Conservation (phyloP, 345 rosid species). For the Gossypium herbaceum region DNA sequence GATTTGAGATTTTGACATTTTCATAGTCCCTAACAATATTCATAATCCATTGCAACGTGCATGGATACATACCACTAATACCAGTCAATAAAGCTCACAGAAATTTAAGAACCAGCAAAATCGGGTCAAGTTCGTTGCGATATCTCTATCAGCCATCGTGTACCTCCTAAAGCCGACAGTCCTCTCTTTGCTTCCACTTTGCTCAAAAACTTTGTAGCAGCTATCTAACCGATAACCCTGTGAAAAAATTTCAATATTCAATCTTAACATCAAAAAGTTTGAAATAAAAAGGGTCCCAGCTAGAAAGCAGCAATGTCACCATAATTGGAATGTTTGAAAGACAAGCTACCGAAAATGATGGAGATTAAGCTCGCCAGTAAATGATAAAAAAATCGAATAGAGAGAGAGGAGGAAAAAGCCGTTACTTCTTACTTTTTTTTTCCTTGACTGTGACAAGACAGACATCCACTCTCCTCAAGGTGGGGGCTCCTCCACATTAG, state of each 20-base stretch:
- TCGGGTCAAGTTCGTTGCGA: conserved; percentile 25
- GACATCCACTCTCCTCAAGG: conserved; percentile 44
- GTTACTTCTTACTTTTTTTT: conserved; percentile 28
- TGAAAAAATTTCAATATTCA: conserved; percentile 28
- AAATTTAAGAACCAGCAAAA: conserved; percentile 19
- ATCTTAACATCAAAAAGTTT: conserved; percentile 28
- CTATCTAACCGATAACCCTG: conserved; percentile 32
- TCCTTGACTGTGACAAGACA: conserved; percentile 33
- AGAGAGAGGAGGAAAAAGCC: conserved; percentile 22
- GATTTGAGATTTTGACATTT: not conserved
- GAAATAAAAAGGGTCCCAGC: conserved; percentile 20
- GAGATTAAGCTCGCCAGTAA: conserved; percentile 12
- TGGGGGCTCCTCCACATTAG: conserved; percentile 26
- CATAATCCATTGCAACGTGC: not conserved
- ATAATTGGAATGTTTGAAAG: conserved; percentile 30
- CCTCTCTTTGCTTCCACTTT: conserved; percentile 37
- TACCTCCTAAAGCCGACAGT: conserved; percentile 26
- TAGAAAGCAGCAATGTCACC: conserved; percentile 18
- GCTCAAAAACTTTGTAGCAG: conserved; percentile 35
- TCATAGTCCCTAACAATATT: not conserved
- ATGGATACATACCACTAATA: not conserved
- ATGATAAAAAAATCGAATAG: not conserved
- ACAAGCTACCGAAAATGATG: conserved; percentile 24
- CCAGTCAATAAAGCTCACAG: conserved; percentile 26
- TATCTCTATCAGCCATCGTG: conserved; percentile 30